Base-by-base conservation (phyloP, 495 filamentous ascomycete genomes). In the Evernia prunastri region DNA sequence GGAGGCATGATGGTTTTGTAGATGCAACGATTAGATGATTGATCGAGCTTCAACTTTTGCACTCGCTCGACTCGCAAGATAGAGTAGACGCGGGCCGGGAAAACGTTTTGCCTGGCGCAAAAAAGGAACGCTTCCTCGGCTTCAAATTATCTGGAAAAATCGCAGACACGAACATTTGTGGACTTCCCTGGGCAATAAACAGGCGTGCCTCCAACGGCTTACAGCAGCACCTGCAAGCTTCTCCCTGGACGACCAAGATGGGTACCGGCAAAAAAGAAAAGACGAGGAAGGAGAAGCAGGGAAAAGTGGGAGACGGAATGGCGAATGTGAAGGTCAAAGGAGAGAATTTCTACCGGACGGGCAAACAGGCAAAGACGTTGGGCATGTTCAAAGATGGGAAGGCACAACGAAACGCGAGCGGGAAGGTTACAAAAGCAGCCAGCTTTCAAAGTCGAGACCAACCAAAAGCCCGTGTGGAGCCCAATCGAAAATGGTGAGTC, bases 181-280 rank as follows among this genome's bases (percentile, higher is more conserved):
- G 18, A 17, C 10, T 18, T 12, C 25, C 0, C 13, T 29, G 18
- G 25, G 27, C 1, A 51, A 17, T 53, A 0, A 31, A 11, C 1
- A 0, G 15, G 10, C 2, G 47, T 51, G 7, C 4, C 47, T n/a
- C 35, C 35, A 40, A 56, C 49, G 29, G 54, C 20, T 29, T 23
- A 5, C 18, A 17, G 15, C 6, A 63, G 39, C 39, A 63, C 40
- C 54, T 29, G n/a, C n/a, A 25, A 18, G 31, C 56, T 64, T n/a
- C 43, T 9, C 15, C 29, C 8, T n/a, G 15, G 40, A 10, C 20
- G 17, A 23, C 51, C 68, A 84, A 63, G 61, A 97, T 98, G 94
- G 95, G 95, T 78, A 92, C 89, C 57, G 88, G 86, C 69, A 98
- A 97, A 84, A 97, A 97, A 79, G 94, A 98, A 75, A 86, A 83